These are phyloP conservation scores for Ceratorhiza oryzae-sativae DNA, from an alignment of 1,284 basidiomycete genomes.

Conservation along the genomic window DNA sequence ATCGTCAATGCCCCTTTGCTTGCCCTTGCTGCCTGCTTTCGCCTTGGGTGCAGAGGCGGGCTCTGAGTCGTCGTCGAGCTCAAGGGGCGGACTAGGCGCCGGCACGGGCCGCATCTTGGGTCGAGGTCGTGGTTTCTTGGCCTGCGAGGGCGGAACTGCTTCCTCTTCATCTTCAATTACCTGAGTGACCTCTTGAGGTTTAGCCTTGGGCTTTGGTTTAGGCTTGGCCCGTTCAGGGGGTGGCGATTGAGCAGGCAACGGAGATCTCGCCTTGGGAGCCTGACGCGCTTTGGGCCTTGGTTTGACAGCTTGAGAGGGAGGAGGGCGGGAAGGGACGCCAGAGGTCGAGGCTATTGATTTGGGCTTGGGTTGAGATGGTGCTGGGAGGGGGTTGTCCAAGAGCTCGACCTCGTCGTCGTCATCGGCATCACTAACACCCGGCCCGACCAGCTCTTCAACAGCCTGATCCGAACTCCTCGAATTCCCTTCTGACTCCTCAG, in stretches of 20 bases:
- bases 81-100: constrained; percentile 9
- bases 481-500: constrained; percentile 7
- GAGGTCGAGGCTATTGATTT: constrained; percentile 4
- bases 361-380: constrained; percentile 6
- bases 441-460: constrained; percentile 30
- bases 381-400: not conserved
- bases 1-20: constrained; percentile 15
- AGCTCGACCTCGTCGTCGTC: constrained; percentile 10
- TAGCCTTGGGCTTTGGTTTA: not conserved
- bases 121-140: constrained; percentile 16
- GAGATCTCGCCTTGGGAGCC: too few relatives aligned
- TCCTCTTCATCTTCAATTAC: constrained; percentile 20
- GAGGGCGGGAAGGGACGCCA: not conserved
- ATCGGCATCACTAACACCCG: constrained; percentile 11
- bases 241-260: not conserved
- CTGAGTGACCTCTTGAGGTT: not conserved
- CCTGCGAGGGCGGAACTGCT: not conserved
- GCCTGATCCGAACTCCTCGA: constrained; percentile 24
- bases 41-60: constrained; percentile 1
- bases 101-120: constrained; percentile 23
- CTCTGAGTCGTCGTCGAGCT: not conserved
- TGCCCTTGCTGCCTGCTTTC: constrained; percentile 11
- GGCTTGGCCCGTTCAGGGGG: not conserved
- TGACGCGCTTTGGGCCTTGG: constrained; percentile 13
- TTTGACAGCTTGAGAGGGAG: constrained; percentile 4